These are phyloP conservation scores for Fusarium drepaniforme DNA, from an alignment of 2,329 filamentous ascomycete genomes.

Conservation along the genomic window DNA sequence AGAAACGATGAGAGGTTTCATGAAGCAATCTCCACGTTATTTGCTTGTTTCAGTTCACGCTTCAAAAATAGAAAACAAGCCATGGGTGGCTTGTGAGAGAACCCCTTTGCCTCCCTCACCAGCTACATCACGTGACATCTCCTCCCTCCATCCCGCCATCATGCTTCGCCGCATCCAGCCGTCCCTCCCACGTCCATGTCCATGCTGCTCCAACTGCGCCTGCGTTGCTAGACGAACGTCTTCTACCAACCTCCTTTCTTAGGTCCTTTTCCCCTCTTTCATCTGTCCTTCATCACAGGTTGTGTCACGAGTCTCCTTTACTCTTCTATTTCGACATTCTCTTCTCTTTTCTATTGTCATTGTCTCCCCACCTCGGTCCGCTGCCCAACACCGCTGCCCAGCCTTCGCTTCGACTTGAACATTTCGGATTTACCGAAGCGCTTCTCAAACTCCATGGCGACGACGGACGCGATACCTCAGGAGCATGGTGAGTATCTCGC, in stretches of 20 bases:
- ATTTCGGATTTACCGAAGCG: constrained; percentile 13
- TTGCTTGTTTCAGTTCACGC: not conserved
- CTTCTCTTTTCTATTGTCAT: constrained; percentile 16
- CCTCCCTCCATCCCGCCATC: constrained; percentile 24
- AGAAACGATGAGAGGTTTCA: not conserved
- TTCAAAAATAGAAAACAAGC: not conserved
- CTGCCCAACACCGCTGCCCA: constrained; percentile 38
- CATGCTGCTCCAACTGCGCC: constrained; percentile 23
- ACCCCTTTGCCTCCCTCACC: constrained; percentile 8
- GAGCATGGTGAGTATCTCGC: constrained; percentile 38
- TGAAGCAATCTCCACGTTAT: not conserved
- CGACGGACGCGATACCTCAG: constrained; percentile 42
- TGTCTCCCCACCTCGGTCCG: constrained; percentile 32
- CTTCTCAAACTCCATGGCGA: constrained; percentile 41
- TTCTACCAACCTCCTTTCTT: constrained; percentile 34
- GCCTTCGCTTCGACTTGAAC: constrained; percentile 13
- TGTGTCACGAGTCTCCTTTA: constrained; percentile 6
- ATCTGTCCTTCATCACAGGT: constrained; percentile 20
- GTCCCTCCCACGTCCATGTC: constrained; percentile 22
- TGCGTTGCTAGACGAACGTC: constrained; percentile 23
- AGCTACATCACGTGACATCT: constrained; percentile 30
- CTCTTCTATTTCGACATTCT: constrained; percentile 15
- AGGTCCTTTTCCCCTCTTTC: constrained; percentile 29
- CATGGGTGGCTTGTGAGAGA: not conserved
- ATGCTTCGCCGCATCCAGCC: constrained; percentile 39